Evolutionary conservation across 768 basidiomycete species (phyloP), one percentile per base, ranked within the genome.

Genomic region (Russula compacta): DNA sequence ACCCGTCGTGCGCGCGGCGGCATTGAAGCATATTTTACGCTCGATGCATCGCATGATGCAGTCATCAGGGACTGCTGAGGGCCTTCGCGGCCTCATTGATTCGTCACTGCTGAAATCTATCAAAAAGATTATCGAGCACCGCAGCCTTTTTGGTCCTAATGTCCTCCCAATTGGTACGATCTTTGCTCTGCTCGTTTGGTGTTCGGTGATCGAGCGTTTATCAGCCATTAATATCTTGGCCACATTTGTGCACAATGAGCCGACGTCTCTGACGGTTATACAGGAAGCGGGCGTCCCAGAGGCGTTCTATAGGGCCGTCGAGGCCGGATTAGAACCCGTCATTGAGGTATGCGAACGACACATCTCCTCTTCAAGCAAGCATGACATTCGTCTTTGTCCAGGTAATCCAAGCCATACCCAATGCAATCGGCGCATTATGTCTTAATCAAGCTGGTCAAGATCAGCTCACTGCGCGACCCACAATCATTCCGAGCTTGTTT

Each of bases 31-130:
- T 64, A 83, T 92, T 10, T 72, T 99, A 36, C 86, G 97, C 33
- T 93, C 94, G 1, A 84, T 95, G 75, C 93, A 97, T 67, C 85
- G 97, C 33, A 92, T 98, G 84, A 97, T 99, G 95, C 91, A 95
- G 69, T 88, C 89, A 0, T 88, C 92, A 0, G 95, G 95, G 9
- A 89, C 90, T 4, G 86, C 93, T 4, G 97, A 99, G 71, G 94
- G 95, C 2, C 80, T 99, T 12, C 85, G 97, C 15, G 95, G 93
- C 36, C 77, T 99, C 40, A 93, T 98, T 59, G 97, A 99, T 72
- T 87, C 88, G 53, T 85, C 91, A 2, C 76, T 98, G 21, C 76
- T 94, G 59, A 83, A 84, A 67, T 90, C 89, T 0, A 79, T 95
- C 70, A 93, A 93, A 77, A 87, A 84, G 72, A 89, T 98, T 47